phyloP scores from a whole-genome alignment of 2,329 filamentous ascomycete genomes.

The Aspergillus proliferans region DNA sequence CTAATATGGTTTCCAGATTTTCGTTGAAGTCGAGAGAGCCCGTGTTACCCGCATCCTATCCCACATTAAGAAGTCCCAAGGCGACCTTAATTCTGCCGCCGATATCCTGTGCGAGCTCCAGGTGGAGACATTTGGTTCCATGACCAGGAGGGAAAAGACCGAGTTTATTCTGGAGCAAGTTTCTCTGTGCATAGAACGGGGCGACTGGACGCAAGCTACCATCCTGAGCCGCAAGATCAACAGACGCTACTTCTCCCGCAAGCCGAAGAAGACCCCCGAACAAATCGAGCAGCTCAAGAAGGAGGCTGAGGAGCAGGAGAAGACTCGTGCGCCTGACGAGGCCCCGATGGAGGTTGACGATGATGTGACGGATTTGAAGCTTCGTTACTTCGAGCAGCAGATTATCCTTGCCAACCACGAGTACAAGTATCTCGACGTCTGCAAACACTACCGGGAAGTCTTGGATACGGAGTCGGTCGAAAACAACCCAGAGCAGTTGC shows the following conservation, averaged over 20 bases:
- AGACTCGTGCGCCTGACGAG: slow-evolving; percentile 69
- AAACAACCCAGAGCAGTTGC: slow-evolving; percentile 77
- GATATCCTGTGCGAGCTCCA: slow-evolving; percentile 96
- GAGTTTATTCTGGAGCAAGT: slow-evolving; percentile 98
- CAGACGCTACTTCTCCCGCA: slow-evolving; percentile 83
- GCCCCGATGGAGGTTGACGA: slow-evolving; percentile 70
- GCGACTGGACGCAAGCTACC: slow-evolving; percentile 90
- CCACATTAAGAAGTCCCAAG: slow-evolving; percentile 94
- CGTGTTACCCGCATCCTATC: slow-evolving; percentile 92
- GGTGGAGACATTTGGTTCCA: slow-evolving; percentile 97
- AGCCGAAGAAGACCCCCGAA: slow-evolving; percentile 83
- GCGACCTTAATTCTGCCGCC: slow-evolving; percentile 80
- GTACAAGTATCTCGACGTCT: slow-evolving; percentile 92
- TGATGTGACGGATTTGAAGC: slow-evolving; percentile 92
- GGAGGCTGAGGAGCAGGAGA: slow-evolving; percentile 69
- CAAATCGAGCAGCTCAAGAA: slow-evolving; percentile 87
- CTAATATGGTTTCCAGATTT: slow-evolving; percentile 57
- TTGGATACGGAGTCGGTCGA: slow-evolving; percentile 94
- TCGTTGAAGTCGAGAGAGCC: slow-evolving; percentile 96
- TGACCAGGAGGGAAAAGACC: slow-evolving; percentile 95
- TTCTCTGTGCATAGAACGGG: slow-evolving; percentile 85
- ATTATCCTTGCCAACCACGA: slow-evolving; percentile 94
- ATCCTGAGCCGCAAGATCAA: slow-evolving; percentile 96
- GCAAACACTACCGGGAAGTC: slow-evolving; percentile 97
- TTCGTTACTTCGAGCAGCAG: slow-evolving; percentile 95